A percentile compares a stretch with the other conserved stretches of the same genome.
Conservation (phyloP, 306 rosid genomes). For the Ochetophila trinervis region DNA sequence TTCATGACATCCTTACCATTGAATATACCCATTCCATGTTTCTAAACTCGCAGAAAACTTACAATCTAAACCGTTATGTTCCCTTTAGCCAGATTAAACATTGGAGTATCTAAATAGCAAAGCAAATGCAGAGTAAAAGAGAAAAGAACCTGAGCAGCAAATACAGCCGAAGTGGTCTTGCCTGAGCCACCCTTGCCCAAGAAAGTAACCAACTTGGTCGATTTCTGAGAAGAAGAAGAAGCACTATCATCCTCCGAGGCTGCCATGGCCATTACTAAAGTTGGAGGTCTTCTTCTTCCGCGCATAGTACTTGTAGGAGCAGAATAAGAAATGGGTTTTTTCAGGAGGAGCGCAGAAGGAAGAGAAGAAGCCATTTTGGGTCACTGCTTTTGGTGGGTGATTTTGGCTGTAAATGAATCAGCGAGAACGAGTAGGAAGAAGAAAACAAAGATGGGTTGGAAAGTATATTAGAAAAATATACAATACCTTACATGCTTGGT, state of each 20-base stretch:
- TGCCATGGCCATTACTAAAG: slow-evolving; percentile 18
- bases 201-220: slow-evolving; percentile 70
- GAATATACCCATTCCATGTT: not conserved
- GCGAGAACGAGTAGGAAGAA: not conserved
- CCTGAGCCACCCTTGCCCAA: slow-evolving; percentile 97
- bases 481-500: no score
- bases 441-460: not conserved
- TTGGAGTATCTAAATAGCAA: not conserved
- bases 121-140: not conserved
- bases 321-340: slow-evolving; percentile 22
- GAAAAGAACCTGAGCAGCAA: slow-evolving; percentile 75
- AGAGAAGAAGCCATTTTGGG: slow-evolving; percentile 30
- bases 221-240: slow-evolving; percentile 35
- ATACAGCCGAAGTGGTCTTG: slow-evolving; percentile 81
- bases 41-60: slow-evolving; percentile 2
- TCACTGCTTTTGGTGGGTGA: not conserved
- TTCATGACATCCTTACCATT: not conserved
- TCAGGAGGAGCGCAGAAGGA: slow-evolving; percentile 27
- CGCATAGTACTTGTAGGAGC: slow-evolving; percentile 4
- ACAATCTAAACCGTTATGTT: not conserved
- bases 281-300: not conserved
- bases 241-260: slow-evolving; percentile 26
- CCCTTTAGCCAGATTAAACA: not conserved
- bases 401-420: not conserved
- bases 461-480: no score